phyloP scores from a whole-genome alignment of 768 basidiomycete genomes.

The Lactarius tabidus region DNA sequence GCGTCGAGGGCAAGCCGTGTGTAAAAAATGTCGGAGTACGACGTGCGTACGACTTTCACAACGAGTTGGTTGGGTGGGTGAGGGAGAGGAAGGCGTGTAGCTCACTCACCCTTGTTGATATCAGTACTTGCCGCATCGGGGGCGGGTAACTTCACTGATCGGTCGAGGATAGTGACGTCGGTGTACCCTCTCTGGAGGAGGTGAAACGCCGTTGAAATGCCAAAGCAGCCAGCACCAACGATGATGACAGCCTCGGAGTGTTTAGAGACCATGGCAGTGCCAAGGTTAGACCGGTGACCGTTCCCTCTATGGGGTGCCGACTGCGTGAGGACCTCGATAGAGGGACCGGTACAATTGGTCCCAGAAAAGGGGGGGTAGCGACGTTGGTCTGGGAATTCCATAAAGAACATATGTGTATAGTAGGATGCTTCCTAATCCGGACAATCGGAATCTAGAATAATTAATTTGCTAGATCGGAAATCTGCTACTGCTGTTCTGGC shows the following conservation, averaged over 20 bases:
- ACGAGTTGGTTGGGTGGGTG: not conserved
- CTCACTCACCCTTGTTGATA: slow-evolving; percentile 42
- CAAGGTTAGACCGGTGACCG: no score
- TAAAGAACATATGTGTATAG: no score
- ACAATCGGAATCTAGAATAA: no score
- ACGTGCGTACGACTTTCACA: slow-evolving; percentile 64
- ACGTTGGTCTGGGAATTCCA: no score
- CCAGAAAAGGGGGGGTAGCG: no score
- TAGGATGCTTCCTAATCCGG: no score
- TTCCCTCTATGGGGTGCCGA: no score
- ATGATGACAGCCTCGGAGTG: slow-evolving; percentile 47
- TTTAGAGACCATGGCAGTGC: slow-evolving; percentile 22
- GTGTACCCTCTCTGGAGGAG: slow-evolving; percentile 66
- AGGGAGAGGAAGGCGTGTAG: not conserved
- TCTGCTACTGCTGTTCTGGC: no score
- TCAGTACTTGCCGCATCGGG: slow-evolving; percentile 73
- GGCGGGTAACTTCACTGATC: slow-evolving; percentile 65
- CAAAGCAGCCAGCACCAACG: slow-evolving; percentile 82
- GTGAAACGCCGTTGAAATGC: slow-evolving; percentile 80
- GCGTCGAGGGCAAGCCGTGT: slow-evolving; percentile 70
- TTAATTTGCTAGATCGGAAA: no score
- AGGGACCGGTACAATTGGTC: no score
- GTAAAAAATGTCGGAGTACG: slow-evolving; percentile 68
- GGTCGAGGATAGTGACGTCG: slow-evolving; percentile 72
- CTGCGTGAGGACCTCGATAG: no score